These are phyloP conservation scores for Coix lacrymajobi DNA, from an alignment of 176 grass and related monocot genomes.

Conservation along the genomic window DNA sequence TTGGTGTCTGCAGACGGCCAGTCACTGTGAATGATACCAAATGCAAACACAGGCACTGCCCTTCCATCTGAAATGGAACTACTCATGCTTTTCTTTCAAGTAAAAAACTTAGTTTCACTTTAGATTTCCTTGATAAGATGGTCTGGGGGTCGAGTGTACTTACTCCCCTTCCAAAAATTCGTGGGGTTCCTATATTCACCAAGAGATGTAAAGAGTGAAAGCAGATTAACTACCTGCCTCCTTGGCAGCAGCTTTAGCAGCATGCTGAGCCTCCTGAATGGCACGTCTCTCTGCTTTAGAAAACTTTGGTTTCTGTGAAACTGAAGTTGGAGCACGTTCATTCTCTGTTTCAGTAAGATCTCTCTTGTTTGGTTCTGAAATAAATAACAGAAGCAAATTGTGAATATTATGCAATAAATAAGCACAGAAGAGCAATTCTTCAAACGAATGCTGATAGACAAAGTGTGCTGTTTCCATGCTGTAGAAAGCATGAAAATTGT, in stretches of 20 bases:
- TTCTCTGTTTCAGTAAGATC: conserved; percentile 20
- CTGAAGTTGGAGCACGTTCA: conserved; percentile 9
- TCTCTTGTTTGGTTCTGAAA: conserved; percentile 64
- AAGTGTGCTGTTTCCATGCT: neutral
- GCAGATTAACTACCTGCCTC: conserved; percentile 36
- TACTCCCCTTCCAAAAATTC: conserved; percentile 4
- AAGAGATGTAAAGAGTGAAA: conserved; percentile 4
- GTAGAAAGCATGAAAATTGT: neutral
- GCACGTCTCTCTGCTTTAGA: conserved; percentile 52
- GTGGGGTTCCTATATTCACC: conserved; percentile 14
- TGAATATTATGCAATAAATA: neutral
- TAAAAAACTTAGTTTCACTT: neutral
- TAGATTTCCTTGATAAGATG: neutral
- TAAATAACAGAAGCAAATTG: conserved; percentile 1
- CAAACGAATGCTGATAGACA: neutral
- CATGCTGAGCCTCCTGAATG: conserved; percentile 48
- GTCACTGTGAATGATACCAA: neutral
- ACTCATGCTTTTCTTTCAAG: neutral
- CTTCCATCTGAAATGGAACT: neutral
- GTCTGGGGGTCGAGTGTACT: neutral
- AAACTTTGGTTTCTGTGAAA: conserved; percentile 58
- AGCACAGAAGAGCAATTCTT: neutral
- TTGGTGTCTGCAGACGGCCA: neutral
- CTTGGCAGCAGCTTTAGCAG: conserved; percentile 52
- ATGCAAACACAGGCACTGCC: neutral